Conservation (phyloP, 768 basidiomycete species). For the Termitomyces bulborhizus region DNA sequence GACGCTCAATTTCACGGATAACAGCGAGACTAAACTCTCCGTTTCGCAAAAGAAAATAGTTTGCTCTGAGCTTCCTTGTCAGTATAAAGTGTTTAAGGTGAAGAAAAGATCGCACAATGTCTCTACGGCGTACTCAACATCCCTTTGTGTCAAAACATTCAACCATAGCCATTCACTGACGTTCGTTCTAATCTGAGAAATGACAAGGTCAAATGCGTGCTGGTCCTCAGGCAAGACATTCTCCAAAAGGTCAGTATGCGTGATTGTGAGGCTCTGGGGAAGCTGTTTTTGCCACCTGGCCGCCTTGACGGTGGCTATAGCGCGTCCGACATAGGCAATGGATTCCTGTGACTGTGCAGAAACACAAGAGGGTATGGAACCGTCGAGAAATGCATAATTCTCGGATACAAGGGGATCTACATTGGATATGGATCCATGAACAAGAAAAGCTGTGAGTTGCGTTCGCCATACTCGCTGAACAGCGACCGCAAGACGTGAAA, state of each 20-base stretch:
- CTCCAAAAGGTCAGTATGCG: constrained; percentile 61
- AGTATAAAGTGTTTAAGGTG: constrained; percentile 1
- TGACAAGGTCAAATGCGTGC: constrained; percentile 68
- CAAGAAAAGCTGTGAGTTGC: constrained; percentile 75
- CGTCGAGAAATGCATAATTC: constrained; percentile 51
- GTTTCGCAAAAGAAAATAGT: constrained; percentile 85
- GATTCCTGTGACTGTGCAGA: constrained; percentile 70
- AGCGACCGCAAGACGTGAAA: constrained; percentile 62
- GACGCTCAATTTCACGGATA: constrained; percentile 80
- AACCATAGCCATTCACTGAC: constrained; percentile 94
- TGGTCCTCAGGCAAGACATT: constrained; percentile 69
- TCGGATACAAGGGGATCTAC: constrained; percentile 64
- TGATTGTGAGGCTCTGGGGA: constrained; percentile 57
- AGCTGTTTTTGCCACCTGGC: constrained; percentile 77
- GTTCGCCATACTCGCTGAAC: constrained; percentile 82
- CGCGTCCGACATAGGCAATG: constrained; percentile 82
- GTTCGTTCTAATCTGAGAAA: constrained; percentile 69
- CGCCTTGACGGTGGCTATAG: constrained; percentile 76
- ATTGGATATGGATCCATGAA: constrained; percentile 68
- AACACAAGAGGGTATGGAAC: constrained; percentile 71
- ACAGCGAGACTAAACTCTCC: constrained; percentile 83
- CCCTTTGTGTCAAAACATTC: constrained; percentile 77
- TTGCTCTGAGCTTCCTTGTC: constrained; percentile 45
- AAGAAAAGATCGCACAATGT: constrained; percentile 54
- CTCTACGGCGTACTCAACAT: constrained; percentile 80